Conservation (phyloP, 2,329 filamentous ascomycete genomes). For the Phialophora tarda region DNA sequence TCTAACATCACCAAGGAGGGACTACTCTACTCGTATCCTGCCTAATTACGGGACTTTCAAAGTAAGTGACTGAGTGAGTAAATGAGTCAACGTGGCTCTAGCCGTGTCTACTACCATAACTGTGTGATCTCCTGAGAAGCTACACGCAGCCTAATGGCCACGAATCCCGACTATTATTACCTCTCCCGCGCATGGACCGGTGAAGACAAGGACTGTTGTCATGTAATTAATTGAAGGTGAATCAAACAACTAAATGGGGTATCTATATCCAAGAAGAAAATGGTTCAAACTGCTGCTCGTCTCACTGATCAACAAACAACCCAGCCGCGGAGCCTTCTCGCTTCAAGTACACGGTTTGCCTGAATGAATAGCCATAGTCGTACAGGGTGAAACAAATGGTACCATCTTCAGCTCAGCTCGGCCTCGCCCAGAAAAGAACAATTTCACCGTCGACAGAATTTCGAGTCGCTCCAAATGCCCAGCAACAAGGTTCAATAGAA, state of each 20-base stretch:
- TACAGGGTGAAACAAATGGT: conserved; percentile 9
- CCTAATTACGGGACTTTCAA: no score
- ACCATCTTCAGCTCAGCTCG: conserved; percentile 19
- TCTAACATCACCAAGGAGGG: no score
- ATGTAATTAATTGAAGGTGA: not conserved
- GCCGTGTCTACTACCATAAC: no score
- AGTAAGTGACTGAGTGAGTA: no score
- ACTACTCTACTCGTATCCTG: no score
- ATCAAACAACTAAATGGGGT: conserved; percentile 18
- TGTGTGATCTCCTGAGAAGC: no score
- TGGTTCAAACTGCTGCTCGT: not conserved
- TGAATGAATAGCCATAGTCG: not conserved
- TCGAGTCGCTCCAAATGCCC: conserved; percentile 6
- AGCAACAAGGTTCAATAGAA: conserved; percentile 1
- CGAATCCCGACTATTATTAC: no score
- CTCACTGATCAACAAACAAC: not conserved
- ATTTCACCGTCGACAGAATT: not conserved
- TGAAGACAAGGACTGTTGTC: not conserved
- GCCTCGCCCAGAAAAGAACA: not conserved
- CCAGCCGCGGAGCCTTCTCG: conserved; percentile 11
- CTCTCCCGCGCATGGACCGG: no score
- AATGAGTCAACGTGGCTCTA: no score
- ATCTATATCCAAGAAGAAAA: conserved; percentile 15
- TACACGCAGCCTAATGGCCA: no score
- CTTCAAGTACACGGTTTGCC: conserved; percentile 14